phyloP scores from a whole-genome alignment of 2,329 filamentous ascomycete genomes.

The Apiospora pterosperma region DNA sequence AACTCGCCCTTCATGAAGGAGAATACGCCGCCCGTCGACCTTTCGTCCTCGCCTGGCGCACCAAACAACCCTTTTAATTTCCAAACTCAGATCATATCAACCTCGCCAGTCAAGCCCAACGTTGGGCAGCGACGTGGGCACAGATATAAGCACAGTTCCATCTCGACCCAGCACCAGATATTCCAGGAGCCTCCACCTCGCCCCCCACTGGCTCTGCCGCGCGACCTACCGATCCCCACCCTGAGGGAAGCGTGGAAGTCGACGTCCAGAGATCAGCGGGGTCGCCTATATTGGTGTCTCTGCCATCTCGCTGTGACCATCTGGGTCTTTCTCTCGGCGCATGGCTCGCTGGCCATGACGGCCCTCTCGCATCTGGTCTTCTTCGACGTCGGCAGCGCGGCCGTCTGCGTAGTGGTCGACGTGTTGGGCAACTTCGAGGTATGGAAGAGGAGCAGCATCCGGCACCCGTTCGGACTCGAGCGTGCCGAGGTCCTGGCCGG shows the following conservation, averaged over 20 bases:
- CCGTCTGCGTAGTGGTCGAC: slow-evolving; percentile 88
- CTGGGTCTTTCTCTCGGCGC: slow-evolving; percentile 81
- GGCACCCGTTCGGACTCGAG: slow-evolving; percentile 91
- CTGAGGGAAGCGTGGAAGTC: slow-evolving; percentile 82
- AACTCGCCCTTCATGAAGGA: slow-evolving; percentile 21
- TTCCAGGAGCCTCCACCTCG: slow-evolving; percentile 88
- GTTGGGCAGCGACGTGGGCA: slow-evolving; percentile 90
- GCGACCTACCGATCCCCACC: slow-evolving; percentile 88
- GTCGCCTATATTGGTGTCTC: slow-evolving; percentile 81
- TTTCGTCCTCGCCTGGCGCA: slow-evolving; percentile 14
- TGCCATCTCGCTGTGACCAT: slow-evolving; percentile 82
- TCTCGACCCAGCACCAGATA: slow-evolving; percentile 85
- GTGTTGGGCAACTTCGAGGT: slow-evolving; percentile 96
- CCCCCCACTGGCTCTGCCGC: slow-evolving; percentile 83
- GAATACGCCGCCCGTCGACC: slow-evolving; percentile 31
- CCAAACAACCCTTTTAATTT: slow-evolving; percentile 85
- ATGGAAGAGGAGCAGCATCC: slow-evolving; percentile 88
- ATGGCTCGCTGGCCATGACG: slow-evolving; percentile 85
- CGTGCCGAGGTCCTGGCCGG: slow-evolving; percentile 91
- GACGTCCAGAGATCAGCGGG: slow-evolving; percentile 84
- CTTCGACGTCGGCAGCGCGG: slow-evolving; percentile 90
- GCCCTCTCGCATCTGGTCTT: slow-evolving; percentile 90
- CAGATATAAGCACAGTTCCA: slow-evolving; percentile 95
- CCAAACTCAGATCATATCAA: slow-evolving; percentile 75
- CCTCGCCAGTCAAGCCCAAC: slow-evolving; percentile 75